Evolutionary conservation across 2,329 filamentous ascomycete species (phyloP).

Genomic region (Coniochaeta sp.): DNA sequence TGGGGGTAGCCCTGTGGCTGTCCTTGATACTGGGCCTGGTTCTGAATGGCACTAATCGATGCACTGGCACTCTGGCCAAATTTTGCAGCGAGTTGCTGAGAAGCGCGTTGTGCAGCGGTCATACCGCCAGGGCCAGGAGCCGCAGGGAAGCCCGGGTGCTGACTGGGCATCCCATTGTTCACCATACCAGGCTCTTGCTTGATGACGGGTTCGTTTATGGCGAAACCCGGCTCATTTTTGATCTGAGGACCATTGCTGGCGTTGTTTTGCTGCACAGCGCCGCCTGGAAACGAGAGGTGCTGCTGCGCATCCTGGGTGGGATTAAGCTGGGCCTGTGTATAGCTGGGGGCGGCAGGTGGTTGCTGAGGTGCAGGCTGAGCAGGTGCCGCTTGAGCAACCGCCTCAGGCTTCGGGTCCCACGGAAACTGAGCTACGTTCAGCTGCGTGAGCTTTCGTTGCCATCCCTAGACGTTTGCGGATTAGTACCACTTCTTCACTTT

Average conservation of each 20-base stretch:
- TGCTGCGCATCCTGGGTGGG: constrained; percentile 19
- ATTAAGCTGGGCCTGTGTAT: constrained; percentile 27
- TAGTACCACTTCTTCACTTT: not conserved
- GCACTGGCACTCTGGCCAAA: constrained; percentile 59
- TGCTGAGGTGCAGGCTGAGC: constrained; percentile 28
- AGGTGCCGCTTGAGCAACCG: constrained; percentile 25
- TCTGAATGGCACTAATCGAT: constrained; percentile 57
- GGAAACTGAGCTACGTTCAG: constrained; percentile 83
- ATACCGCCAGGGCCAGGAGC: constrained; percentile 17
- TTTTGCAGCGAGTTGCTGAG: constrained; percentile 47
- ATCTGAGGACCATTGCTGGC: constrained; percentile 19
- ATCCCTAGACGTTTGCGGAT: constrained; percentile 52
- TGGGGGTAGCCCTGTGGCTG: constrained; percentile 12
- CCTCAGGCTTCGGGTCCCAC: constrained; percentile 78
- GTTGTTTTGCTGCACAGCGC: constrained; percentile 14
- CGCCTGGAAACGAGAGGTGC: constrained; percentile 16
- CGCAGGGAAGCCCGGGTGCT: constrained; percentile 25
- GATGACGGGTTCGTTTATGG: constrained; percentile 37
- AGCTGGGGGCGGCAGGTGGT: constrained; percentile 16
- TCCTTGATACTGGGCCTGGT: constrained; percentile 23
- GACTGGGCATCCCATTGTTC: constrained; percentile 27
- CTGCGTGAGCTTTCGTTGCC: constrained; percentile 84
- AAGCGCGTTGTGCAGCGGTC: constrained; percentile 41
- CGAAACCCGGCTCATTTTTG: constrained; percentile 16
- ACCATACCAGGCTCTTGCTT: constrained; percentile 40